Percentiles rank a stretch among this genome's conserved stretches.
phyloP scores from a whole-genome alignment of 2,329 filamentous ascomycete species.

The Sclerotinia nivalis region DNA sequence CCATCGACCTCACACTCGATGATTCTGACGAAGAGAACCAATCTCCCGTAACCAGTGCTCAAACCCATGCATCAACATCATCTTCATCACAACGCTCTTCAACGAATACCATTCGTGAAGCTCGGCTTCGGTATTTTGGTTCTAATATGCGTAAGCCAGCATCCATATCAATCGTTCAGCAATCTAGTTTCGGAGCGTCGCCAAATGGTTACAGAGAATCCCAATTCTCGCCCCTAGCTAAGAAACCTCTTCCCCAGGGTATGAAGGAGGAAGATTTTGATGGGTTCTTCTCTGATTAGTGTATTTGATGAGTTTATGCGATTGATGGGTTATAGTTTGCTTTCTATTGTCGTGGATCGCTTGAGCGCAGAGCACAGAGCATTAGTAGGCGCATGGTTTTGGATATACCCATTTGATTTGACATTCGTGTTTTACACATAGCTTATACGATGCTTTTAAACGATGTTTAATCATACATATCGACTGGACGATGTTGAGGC shows the following conservation, averaged over 20 bases:
- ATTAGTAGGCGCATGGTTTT: not conserved
- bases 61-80: not conserved
- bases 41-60: not conserved
- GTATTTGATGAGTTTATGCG: not conserved
- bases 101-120: not conserved
- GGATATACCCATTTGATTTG: not conserved
- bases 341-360: not conserved
- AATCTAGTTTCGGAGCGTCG: not conserved
- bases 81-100: not conserved
- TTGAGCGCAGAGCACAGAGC: not conserved
- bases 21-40: not conserved
- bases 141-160: not conserved
- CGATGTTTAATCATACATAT: not conserved
- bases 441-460: not conserved
- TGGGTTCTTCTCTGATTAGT: slow-evolving; percentile 9
- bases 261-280: slow-evolving; percentile 1
- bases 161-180: not conserved
- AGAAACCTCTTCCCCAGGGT: not conserved
- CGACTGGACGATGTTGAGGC: not conserved
- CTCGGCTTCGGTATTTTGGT: not conserved
- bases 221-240: not conserved
- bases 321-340: not conserved
- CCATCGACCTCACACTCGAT: not conserved
- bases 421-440: not conserved
- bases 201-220: not conserved